These are phyloP conservation scores for Colletotrichum sp. DNA, from an alignment of 2,329 filamentous ascomycete species.

Conservation along the genomic window DNA sequence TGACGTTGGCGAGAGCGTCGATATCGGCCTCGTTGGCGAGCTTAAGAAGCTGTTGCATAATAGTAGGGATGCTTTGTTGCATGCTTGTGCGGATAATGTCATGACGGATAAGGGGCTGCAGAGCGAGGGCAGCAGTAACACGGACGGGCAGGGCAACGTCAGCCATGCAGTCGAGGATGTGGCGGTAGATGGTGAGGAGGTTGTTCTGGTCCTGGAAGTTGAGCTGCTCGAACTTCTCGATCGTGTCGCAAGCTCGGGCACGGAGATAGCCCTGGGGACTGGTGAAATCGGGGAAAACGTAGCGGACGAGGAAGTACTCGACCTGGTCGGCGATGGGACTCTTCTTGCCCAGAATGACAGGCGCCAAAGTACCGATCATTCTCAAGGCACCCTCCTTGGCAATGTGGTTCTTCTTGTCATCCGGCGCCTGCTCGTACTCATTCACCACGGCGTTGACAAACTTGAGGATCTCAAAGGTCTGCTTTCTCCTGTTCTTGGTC, in stretches of 20 bases:
- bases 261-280: constrained; percentile 91
- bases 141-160: constrained; percentile 92
- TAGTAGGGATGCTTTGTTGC: constrained; percentile 97
- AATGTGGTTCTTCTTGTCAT: constrained; percentile 89
- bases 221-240: constrained; percentile 97
- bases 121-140: constrained; percentile 89
- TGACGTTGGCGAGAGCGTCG: constrained; percentile 95
- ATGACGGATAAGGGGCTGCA: constrained; percentile 95
- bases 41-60: constrained; percentile 98
- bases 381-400: constrained; percentile 96
- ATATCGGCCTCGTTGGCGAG: constrained; percentile 98
- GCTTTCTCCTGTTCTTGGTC: constrained; percentile 92
- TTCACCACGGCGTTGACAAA: constrained; percentile 97
- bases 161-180: constrained; percentile 96
- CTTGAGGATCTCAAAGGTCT: constrained; percentile 91
- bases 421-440: constrained; percentile 83
- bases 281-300: constrained; percentile 97
- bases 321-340: constrained; percentile 97
- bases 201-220: constrained; percentile 98
- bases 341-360: constrained; percentile 96
- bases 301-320: constrained; percentile 97
- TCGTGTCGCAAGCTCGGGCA: constrained; percentile 92
- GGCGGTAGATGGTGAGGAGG: constrained; percentile 92
- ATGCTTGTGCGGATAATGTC: constrained; percentile 93
- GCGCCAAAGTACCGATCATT: constrained; percentile 95